These are phyloP conservation scores for Beauveria bassiana DNA, from an alignment of 2,329 filamentous ascomycete genomes.

Conservation along the genomic window DNA sequence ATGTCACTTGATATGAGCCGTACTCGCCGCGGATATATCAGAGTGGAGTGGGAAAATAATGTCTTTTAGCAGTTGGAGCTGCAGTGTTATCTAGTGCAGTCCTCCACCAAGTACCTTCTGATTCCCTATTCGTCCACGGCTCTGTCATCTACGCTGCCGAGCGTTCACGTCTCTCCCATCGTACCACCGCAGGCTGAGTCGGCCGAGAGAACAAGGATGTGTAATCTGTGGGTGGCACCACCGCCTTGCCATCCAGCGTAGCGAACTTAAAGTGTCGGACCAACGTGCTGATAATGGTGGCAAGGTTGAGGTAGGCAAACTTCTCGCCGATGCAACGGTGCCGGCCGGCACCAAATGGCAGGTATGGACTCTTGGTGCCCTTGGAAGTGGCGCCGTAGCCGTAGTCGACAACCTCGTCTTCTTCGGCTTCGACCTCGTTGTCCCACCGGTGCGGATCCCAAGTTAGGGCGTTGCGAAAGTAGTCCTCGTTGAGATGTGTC, in stretches of 20 bases:
- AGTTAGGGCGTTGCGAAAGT: conserved; percentile 42
- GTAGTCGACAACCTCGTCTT: conserved; percentile 21
- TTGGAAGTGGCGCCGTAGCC: conserved; percentile 24
- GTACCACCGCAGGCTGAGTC: conserved; percentile 23
- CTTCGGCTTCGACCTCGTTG: conserved; percentile 14
- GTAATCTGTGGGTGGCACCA: conserved; percentile 60
- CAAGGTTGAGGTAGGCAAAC: conserved; percentile 64
- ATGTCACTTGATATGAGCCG: too few relatives aligned
- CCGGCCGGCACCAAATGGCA: conserved; percentile 66
- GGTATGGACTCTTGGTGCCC: conserved; percentile 34
- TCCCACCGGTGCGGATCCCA: conserved; percentile 28
- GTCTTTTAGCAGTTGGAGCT: too few relatives aligned
- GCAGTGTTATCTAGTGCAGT: too few relatives aligned
- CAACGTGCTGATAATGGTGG: conserved; percentile 55
- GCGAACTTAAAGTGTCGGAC: conserved; percentile 53
- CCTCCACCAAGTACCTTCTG: neutral
- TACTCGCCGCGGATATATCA: too few relatives aligned
- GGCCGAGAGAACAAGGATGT: conserved; percentile 38
- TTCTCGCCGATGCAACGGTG: conserved; percentile 72
- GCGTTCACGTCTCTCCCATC: conserved; percentile 20
- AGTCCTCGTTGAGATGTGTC: conserved; percentile 40
- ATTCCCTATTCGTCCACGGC: neutral
- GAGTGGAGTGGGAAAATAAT: too few relatives aligned
- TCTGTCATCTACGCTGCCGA: conserved; percentile 14
- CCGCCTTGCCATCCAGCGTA: conserved; percentile 44